Conservation (phyloP, 768 basidiomycete species). For the Amanita pseudoporphyria region DNA sequence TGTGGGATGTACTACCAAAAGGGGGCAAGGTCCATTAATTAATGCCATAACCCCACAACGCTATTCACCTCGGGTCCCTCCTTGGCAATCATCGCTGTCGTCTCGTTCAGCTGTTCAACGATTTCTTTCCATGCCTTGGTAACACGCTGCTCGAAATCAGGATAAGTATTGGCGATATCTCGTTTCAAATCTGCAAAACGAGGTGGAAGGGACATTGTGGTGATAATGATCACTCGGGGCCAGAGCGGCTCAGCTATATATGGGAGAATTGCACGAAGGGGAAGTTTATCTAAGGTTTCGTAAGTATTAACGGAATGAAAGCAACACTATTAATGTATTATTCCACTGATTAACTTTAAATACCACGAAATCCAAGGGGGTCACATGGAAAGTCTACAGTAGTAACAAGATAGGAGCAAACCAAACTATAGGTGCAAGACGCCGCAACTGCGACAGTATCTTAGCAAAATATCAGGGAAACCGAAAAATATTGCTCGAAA, state of each 20-base stretch:
- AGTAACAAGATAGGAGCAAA: no score
- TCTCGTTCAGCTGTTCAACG: constrained; percentile 36
- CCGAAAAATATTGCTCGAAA: background rate
- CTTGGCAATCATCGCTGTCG: constrained; percentile 33
- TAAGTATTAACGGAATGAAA: background rate
- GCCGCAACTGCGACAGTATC: no score
- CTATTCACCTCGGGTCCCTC: constrained; percentile 39
- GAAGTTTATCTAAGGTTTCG: no score
- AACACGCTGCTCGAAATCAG: constrained; percentile 39
- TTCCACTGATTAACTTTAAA: no score
- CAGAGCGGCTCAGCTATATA: background rate
- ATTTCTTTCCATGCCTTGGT: constrained; percentile 52
- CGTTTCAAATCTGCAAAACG: constrained; percentile 51
- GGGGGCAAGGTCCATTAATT: background rate
- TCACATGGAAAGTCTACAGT: no score
- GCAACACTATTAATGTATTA: background rate
- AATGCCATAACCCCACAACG: background rate
- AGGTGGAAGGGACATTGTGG: constrained; percentile 23
- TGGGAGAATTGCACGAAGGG: no score
- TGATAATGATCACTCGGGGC: background rate
- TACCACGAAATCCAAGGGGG: no score
- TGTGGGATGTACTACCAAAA: constrained; percentile 47
- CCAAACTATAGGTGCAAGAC: no score
- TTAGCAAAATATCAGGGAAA: no score
- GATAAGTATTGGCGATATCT: constrained; percentile 41